Evolutionary conservation across 306 rosid species (phyloP).

Genomic region (Echinosophora koreensis): DNA sequence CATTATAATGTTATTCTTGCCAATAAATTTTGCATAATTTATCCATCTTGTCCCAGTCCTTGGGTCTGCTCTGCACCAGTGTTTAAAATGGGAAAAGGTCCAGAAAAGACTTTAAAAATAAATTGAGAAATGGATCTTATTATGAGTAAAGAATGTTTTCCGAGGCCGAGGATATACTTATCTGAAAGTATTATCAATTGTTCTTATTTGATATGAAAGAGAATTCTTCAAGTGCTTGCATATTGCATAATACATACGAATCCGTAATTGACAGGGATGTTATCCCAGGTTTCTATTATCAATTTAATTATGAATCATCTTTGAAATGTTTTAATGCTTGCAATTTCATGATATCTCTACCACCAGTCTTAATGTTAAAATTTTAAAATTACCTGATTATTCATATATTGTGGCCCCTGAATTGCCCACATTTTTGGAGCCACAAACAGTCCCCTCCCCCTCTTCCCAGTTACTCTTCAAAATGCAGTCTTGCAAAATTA

Average conservation of each 20-base stretch:
- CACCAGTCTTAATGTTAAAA: constrained; percentile 17
- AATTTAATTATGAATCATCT: constrained; percentile 9
- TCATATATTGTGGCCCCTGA: background rate
- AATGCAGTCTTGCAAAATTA: constrained; percentile 31
- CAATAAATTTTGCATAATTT: constrained; percentile 35
- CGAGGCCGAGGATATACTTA: constrained; percentile 1
- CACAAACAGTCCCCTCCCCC: background rate
- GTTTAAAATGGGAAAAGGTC: constrained; percentile 1
- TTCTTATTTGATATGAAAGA: constrained; percentile 3
- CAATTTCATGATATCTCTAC: background rate
- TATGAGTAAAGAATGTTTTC: constrained; percentile 1
- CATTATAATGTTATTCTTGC: constrained; percentile 32
- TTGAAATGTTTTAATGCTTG: constrained; percentile 21
- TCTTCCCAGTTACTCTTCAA: constrained; percentile 13
- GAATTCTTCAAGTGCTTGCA: constrained; percentile 11
- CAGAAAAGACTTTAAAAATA: background rate
- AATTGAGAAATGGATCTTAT: background rate
- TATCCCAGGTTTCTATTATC: background rate
- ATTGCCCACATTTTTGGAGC: background rate
- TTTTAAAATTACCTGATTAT: constrained; percentile 3
- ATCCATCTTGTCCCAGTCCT: constrained; percentile 11
- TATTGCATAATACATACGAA: constrained; percentile 5
- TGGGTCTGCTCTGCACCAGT: constrained; percentile 21
- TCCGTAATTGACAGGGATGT: constrained; percentile 21
- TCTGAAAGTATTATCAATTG: background rate